These are phyloP conservation scores for Peronosclerospora sorghi DNA, from an alignment of 352 stramenopile species.

Conservation along the genomic window DNA sequence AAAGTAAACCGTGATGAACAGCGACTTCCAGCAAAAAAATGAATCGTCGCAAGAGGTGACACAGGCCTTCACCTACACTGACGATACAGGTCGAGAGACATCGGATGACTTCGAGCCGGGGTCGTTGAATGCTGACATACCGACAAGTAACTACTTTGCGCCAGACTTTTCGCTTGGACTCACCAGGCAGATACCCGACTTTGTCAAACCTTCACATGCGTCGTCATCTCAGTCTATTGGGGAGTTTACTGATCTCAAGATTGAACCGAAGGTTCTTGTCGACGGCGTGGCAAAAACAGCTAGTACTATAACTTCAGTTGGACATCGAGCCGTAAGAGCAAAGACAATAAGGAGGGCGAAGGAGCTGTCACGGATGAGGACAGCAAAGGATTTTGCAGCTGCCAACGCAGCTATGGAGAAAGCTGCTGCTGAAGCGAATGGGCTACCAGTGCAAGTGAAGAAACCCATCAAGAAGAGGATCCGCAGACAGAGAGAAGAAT, in stretches of 20 bases:
- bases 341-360: slow-evolving; percentile 19
- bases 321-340: neutral
- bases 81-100: slow-evolving; percentile 15
- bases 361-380: slow-evolving; percentile 8
- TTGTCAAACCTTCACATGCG: neutral
- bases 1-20: slow-evolving; percentile 8
- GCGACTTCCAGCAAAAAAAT: slow-evolving; percentile 7
- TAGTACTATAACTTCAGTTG: slow-evolving; percentile 1
- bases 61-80: slow-evolving; percentile 34
- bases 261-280: neutral
- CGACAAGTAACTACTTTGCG: slow-evolving; percentile 12
- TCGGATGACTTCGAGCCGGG: slow-evolving; percentile 8
- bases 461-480: slow-evolving; percentile 26
- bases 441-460: neutral
- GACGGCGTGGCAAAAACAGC: slow-evolving; percentile 9
- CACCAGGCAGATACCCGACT: neutral
- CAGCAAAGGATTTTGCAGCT: slow-evolving; percentile 12
- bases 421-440: slow-evolving; percentile 1
- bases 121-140: slow-evolving; percentile 12
- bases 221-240: neutral
- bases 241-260: slow-evolving; percentile 15
- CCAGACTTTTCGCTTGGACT: slow-evolving; percentile 7
- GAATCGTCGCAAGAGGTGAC: slow-evolving; percentile 23
- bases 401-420: slow-evolving; percentile 2
- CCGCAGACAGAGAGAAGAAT: slow-evolving; percentile 30